These are phyloP conservation scores for Colletotrichum chrysophilum DNA, from an alignment of 2,329 filamentous ascomycete species.

Conservation along the genomic window DNA sequence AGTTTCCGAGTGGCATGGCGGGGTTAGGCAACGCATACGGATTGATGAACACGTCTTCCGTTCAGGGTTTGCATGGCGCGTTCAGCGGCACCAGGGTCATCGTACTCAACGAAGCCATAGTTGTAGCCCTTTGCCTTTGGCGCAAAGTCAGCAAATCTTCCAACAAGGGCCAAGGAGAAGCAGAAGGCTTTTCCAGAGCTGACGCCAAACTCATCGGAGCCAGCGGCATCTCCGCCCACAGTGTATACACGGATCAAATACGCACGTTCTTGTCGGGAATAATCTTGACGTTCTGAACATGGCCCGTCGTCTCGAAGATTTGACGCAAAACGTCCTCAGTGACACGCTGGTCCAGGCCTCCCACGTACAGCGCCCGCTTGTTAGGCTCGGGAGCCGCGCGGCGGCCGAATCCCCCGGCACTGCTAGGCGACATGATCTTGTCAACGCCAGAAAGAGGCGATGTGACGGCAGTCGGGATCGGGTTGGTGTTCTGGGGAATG, in stretches of 20 bases:
- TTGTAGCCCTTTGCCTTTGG: conserved; percentile 92
- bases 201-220: not conserved
- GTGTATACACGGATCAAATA: conserved; percentile 27
- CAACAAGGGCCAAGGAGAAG: not conserved
- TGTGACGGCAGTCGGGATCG: conserved; percentile 90
- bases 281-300: conserved; percentile 98
- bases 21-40: conserved; percentile 62
- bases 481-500: conserved; percentile 96
- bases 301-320: conserved; percentile 98
- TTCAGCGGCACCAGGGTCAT: conserved; percentile 95
- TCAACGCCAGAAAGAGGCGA: conserved; percentile 79
- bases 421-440: conserved; percentile 83
- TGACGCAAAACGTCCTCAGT: conserved; percentile 96
- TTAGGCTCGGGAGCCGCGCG: conserved; percentile 97
- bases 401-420: conserved; percentile 79
- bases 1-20: conserved; percentile 24
- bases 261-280: conserved; percentile 99
- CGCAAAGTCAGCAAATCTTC: conserved; percentile 22
- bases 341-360: conserved; percentile 91
- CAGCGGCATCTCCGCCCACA: not conserved
- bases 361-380: conserved; percentile 96
- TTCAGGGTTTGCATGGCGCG: conserved; percentile 97
- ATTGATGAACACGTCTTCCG: conserved; percentile 92
- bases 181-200: not conserved
- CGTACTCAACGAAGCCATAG: conserved; percentile 98